Evolutionary conservation across 2,329 filamentous ascomycete species (phyloP).

Genomic region (Fusarium sp.): DNA sequence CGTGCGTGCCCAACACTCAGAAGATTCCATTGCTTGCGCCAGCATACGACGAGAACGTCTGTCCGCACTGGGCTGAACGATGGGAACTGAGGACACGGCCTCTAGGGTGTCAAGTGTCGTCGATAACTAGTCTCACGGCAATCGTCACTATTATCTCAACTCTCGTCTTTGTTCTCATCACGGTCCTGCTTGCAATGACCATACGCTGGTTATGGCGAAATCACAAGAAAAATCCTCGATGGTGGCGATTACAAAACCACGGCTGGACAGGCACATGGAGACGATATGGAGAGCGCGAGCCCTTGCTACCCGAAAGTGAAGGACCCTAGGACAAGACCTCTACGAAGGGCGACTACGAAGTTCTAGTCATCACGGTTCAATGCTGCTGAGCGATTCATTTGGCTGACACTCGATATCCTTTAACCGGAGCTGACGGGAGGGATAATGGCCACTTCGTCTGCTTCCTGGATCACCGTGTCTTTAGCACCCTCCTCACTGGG

Average conservation of each 20-base stretch:
- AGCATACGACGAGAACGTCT: conserved; percentile 63
- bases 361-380: conserved; percentile 6
- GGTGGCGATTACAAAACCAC: conserved; percentile 29
- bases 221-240: conserved; percentile 40
- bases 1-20: conserved; percentile 66
- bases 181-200: conserved; percentile 41
- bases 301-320: conserved; percentile 45
- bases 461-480: conserved; percentile 71
- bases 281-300: conserved; percentile 50
- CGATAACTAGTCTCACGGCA: conserved; percentile 52
- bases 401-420: conserved; percentile 45
- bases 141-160: conserved; percentile 50
- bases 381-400: conserved; percentile 19
- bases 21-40: conserved; percentile 63
- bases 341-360: conserved; percentile 23
- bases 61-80: conserved; percentile 63
- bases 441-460: conserved; percentile 89
- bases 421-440: conserved; percentile 89
- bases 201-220: conserved; percentile 42
- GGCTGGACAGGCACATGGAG: conserved; percentile 31
- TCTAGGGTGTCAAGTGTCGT: conserved; percentile 55
- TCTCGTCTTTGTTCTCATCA: conserved; percentile 46
- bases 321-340: conserved; percentile 13
- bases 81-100: conserved; percentile 57
- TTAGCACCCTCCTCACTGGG: conserved; percentile 59